A percentile compares a stretch with the other conserved stretches of the same genome.
phyloP scores from a whole-genome alignment of 768 basidiomycete species.

The Phlebiopsis gigantea region DNA sequence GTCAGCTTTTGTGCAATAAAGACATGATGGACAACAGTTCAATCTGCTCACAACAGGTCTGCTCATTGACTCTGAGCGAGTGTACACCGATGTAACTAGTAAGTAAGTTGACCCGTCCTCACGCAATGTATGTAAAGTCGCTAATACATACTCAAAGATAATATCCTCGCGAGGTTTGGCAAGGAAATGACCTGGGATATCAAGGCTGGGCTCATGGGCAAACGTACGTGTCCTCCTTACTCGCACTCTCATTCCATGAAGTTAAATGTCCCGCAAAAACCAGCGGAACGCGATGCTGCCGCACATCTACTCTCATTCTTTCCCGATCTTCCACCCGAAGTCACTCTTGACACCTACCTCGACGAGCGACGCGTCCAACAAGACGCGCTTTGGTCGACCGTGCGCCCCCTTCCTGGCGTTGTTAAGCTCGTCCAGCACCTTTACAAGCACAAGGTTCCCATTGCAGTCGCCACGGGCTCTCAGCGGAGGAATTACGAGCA shows the following conservation, averaged over 20 bases:
- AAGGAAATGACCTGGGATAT: conserved; percentile 85
- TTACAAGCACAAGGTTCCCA: conserved; percentile 59
- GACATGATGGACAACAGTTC: too few species aligned
- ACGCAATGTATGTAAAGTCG: too few species aligned
- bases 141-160: conserved; percentile 39
- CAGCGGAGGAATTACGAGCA: conserved; percentile 56
- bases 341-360: conserved; percentile 59
- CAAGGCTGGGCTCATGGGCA: conserved; percentile 86
- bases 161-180: conserved; percentile 66
- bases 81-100: conserved; percentile 82
- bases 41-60: conserved; percentile 39
- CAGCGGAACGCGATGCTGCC: conserved; percentile 63
- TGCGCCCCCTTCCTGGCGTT: conserved; percentile 71
- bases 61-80: conserved; percentile 70
- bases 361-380: conserved; percentile 49
- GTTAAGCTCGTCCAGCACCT: conserved; percentile 67
- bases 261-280: neutral
- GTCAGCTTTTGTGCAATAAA: too few species aligned
- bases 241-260: neutral
- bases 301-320: conserved; percentile 72
- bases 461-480: conserved; percentile 79
- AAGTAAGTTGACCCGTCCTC: conserved; percentile 4
- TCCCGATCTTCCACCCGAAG: conserved; percentile 51
- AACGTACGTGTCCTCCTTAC: conserved; percentile 42
- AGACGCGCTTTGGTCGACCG: conserved; percentile 63